phyloP scores from a whole-genome alignment of 352 stramenopile species.

The Globisporangium cylindrosporum region DNA sequence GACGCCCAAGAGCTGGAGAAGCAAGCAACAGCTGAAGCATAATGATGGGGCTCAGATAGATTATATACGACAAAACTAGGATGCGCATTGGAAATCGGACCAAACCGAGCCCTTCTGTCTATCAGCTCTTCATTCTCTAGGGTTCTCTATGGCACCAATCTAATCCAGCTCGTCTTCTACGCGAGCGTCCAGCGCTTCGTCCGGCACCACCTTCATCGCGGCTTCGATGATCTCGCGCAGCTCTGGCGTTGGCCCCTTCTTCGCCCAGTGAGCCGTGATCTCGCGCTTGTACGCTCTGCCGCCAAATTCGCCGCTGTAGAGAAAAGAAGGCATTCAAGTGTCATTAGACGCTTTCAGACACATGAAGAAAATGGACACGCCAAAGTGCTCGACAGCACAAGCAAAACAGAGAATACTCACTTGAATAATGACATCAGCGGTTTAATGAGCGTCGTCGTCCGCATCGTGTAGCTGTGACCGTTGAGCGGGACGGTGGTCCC shows the following conservation, averaged over 20 bases:
- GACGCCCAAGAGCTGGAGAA: constrained; percentile 21
- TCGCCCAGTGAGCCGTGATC: constrained; percentile 65
- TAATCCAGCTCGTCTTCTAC: constrained; percentile 55
- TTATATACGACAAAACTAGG: background rate
- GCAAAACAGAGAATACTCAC: constrained; percentile 29
- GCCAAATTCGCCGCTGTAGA: constrained; percentile 59
- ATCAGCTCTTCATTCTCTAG: constrained; percentile 8
- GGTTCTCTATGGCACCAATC: constrained; percentile 3
- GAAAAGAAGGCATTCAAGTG: constrained; percentile 1
- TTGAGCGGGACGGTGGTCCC: constrained; percentile 42
- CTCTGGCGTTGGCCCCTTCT: constrained; percentile 56
- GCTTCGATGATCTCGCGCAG: constrained; percentile 75
- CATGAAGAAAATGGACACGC: background rate
- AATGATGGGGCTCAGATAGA: constrained; percentile 5
- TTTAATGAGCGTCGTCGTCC: constrained; percentile 77
- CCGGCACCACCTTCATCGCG: constrained; percentile 62
- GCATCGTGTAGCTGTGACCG: constrained; percentile 66
- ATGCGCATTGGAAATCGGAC: background rate
- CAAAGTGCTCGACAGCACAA: background rate
- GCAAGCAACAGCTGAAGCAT: constrained; percentile 4
- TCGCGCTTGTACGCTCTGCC: constrained; percentile 82
- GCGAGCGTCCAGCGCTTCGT: constrained; percentile 68
- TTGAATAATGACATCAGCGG: constrained; percentile 76
- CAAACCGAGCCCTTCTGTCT: constrained; percentile 6
- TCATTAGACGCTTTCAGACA: background rate